Evolutionary conservation across 2,329 filamentous ascomycete species (phyloP), one percentile per base, ranked within the genome.

Genomic region (Trichoderma guizhouense): DNA sequence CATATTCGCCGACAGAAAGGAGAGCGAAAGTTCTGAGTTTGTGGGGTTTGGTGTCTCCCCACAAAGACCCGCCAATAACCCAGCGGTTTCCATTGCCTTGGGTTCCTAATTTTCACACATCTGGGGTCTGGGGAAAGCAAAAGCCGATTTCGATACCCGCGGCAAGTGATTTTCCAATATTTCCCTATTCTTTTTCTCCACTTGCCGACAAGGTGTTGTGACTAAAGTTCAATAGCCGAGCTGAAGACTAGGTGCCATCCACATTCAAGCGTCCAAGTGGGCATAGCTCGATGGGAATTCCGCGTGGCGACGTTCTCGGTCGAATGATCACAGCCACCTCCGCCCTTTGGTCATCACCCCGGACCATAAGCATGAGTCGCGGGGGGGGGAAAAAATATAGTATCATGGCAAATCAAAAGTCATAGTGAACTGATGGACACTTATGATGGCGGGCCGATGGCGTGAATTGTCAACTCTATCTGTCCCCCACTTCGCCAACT

Each of bases 51-150:
- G 60, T 63, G 55, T 5, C 55, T 58, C 55, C 55, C 34, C 60
- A 47, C 18, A 47, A 47, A 47, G 43, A 21, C 43, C 55, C 60
- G 60, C 60, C 60, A 43, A 63, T 63, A 43, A 24, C 34, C 28
- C 60, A 63, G 26, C 34, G 14, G 34, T n/a, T 28, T 26, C 55
- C 55, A 58, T 43, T 43, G 14, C 26, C 34, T 18, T 18, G 43
- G 21, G 24, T 62, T 62, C 34, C 26, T 58, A 18, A 58, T 58
- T 58, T 63, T 62, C 9, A 5, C 34, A 43, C 15, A 28, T 32
- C 60, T 61, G 58, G 21, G 58, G 55, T 58, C 60, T 63, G 60
- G 60, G 60, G 60, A 63, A 63, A 63, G 60, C 60, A 63, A 63
- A 63, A 43, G 34, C 60, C 60, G 60, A 58, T 18, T 14, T n/a